phyloP scores from a whole-genome alignment of 345 rosid species.

The Populus deltoides region DNA sequence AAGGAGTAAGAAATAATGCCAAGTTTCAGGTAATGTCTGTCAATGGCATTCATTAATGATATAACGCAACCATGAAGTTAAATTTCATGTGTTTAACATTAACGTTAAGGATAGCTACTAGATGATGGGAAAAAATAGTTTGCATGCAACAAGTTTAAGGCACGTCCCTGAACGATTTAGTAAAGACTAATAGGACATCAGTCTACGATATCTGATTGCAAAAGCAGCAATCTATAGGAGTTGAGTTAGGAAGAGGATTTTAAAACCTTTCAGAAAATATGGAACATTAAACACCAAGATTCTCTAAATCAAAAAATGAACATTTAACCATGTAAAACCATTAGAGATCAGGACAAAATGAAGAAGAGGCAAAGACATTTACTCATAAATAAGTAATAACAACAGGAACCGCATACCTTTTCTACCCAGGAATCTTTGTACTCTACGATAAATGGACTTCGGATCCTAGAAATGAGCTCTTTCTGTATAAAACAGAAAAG shows the following conservation, averaged over 20 bases:
- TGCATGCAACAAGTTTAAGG: background rate
- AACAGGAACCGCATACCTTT: constrained; percentile 53
- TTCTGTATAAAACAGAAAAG: constrained; percentile 51
- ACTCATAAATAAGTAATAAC: background rate
- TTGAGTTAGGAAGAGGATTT: background rate
- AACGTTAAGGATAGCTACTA: background rate
- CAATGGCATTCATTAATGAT: background rate
- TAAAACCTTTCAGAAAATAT: background rate
- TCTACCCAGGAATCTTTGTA: constrained; percentile 99
- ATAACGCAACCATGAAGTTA: background rate
- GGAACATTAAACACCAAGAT: background rate
- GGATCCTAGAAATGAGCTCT: constrained; percentile 87
- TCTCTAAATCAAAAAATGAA: background rate
- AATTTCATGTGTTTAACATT: background rate
- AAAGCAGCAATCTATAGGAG: constrained; percentile 1
- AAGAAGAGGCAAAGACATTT: background rate
- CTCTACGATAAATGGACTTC: constrained; percentile 90
- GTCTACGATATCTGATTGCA: background rate
- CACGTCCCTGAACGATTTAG: background rate
- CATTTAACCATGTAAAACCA: background rate
- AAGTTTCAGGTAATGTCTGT: background rate
- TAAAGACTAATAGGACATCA: background rate
- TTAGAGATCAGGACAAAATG: background rate
- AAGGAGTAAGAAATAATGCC: background rate
- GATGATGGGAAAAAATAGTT: background rate